phyloP scores from a whole-genome alignment of 768 basidiomycete species.

The Lactarius sanguifluus region DNA sequence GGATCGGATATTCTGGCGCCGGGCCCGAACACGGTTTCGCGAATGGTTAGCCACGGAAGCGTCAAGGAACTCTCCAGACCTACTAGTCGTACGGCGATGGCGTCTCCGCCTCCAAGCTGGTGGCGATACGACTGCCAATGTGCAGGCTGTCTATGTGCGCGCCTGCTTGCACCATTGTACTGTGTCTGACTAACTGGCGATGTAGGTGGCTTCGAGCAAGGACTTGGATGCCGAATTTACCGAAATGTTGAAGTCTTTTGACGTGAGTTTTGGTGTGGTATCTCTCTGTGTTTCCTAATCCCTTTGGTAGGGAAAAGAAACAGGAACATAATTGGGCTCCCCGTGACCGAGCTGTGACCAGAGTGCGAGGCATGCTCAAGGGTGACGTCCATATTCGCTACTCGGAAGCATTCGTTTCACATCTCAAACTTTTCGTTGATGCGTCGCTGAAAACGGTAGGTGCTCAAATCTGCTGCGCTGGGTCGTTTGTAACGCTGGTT shows the following conservation, averaged over 20 bases:
- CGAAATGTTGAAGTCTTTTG: slow-evolving; percentile 75
- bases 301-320: slow-evolving; percentile 78
- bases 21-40: slow-evolving; percentile 38
- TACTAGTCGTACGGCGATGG: slow-evolving; percentile 56
- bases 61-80: slow-evolving; percentile 54
- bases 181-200: slow-evolving; percentile 5
- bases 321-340: slow-evolving; percentile 94
- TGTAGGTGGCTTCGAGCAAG: slow-evolving; percentile 75
- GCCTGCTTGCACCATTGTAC: neutral
- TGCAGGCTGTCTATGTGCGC: slow-evolving; percentile 71
- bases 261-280: slow-evolving; percentile 46
- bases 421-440: slow-evolving; percentile 78
- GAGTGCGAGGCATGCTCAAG: slow-evolving; percentile 86
- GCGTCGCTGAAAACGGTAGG: slow-evolving; percentile 83
- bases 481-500: slow-evolving; percentile 16
- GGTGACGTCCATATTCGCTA: slow-evolving; percentile 79
- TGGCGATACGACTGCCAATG: slow-evolving; percentile 45
- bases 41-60: slow-evolving; percentile 51
- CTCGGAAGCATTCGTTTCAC: slow-evolving; percentile 68
- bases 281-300: slow-evolving; percentile 1
- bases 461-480: slow-evolving; percentile 10
- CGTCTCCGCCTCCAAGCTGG: slow-evolving; percentile 42
- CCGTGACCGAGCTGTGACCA: slow-evolving; percentile 73
- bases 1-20: slow-evolving; percentile 28
- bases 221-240: slow-evolving; percentile 88